Conservation (phyloP, 2,329 filamentous ascomycete species). For the Diaporthe vexans region DNA sequence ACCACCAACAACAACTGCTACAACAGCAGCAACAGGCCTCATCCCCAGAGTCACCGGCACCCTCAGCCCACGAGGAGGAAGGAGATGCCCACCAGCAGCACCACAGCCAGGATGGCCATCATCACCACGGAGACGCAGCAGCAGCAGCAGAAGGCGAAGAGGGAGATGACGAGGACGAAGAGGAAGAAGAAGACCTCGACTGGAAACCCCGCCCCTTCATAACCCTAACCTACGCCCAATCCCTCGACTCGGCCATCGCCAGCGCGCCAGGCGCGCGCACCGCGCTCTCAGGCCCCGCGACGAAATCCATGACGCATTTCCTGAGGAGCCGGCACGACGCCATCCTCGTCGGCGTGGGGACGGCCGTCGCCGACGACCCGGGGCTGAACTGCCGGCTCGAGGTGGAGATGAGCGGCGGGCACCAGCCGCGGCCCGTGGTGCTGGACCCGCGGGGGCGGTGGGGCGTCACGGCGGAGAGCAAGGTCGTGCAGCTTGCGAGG, state of each 20-base stretch:
- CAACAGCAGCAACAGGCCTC: conserved; percentile 2
- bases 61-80: background rate
- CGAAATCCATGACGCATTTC: conserved; percentile 94
- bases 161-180: background rate
- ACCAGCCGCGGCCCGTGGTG: conserved; percentile 85
- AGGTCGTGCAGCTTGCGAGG: conserved; percentile 75
- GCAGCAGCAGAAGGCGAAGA: background rate
- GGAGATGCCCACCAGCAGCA: background rate
- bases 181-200: conserved; percentile 11
- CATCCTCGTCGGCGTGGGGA: conserved; percentile 88
- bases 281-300: conserved; percentile 82
- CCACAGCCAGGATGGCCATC: background rate
- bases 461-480: conserved; percentile 71
- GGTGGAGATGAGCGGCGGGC: conserved; percentile 61
- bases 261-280: conserved; percentile 86
- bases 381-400: conserved; percentile 85
- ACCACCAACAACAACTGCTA: no score
- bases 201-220: conserved; percentile 62
- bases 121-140: background rate
- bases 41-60: conserved; percentile 20
- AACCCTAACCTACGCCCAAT: conserved; percentile 92
- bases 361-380: conserved; percentile 87
- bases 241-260: conserved; percentile 85
- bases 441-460: conserved; percentile 85
- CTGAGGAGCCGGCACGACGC: conserved; percentile 86